Percentiles rank a stretch among this genome's conserved stretches.
phyloP scores from a whole-genome alignment of 306 rosid species.

The Cucurbita ficifolia region DNA sequence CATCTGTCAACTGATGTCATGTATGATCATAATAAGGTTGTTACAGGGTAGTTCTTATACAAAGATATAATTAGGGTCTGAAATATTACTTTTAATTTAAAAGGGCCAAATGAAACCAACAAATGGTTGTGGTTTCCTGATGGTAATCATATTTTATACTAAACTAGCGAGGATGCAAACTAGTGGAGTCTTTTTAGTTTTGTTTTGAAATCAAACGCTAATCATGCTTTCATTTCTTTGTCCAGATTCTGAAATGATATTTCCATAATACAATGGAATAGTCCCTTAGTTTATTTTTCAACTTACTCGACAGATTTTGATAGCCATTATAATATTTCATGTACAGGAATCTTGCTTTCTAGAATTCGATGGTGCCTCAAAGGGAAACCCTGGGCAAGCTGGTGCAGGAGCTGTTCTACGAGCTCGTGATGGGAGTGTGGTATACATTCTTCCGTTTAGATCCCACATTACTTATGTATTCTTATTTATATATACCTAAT shows the following conservation, averaged over 20 bases:
- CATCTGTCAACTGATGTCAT: neutral
- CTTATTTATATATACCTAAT: neutral
- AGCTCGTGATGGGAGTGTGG: conserved; percentile 76
- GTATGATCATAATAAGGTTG: neutral
- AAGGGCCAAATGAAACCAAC: neutral
- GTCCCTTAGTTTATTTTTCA: neutral
- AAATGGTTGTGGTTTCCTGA: neutral
- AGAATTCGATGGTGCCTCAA: conserved; percentile 76
- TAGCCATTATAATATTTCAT: conserved; percentile 7
- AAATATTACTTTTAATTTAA: neutral
- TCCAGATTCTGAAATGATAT: neutral
- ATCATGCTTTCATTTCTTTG: neutral
- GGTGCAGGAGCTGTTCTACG: conserved; percentile 89
- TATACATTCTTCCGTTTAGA: conserved; percentile 21
- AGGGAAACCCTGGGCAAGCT: conserved; percentile 89
- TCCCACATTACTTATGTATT: neutral
- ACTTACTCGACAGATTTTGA: neutral
- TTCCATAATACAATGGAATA: neutral
- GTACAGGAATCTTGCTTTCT: conserved; percentile 52
- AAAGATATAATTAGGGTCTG: neutral
- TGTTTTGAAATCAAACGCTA: neutral
- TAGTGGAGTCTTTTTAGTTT: neutral
- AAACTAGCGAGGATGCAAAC: neutral
- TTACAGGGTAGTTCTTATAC: neutral
- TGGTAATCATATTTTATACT: neutral